Base-by-base conservation (phyloP, 768 basidiomycete species). In the Boletus subcaerulescens region DNA sequence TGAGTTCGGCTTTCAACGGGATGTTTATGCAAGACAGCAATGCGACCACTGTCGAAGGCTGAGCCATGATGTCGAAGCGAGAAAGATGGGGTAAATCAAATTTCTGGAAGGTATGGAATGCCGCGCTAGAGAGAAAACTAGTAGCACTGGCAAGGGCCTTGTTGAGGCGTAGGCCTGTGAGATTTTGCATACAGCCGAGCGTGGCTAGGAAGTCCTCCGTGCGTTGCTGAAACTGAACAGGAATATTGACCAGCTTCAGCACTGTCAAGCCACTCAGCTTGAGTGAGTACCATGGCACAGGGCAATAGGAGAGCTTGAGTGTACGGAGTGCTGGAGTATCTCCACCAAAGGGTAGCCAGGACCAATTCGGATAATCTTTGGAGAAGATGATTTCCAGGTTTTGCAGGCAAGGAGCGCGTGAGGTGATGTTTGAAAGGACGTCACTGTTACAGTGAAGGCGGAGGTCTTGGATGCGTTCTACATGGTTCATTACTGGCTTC, bases 81-180 rank as follows among this genome's bases (percentile, higher is more conserved):
- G 48, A 48, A 18, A 62, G 61, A 20, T 9, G 40, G 4, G 55
- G 46, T 26, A 62, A 36, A 11, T 17, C 3, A 33, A 46, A 24
- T 32, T 36, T 50, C 24, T 17, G 40, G 18, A 38, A 45, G 17
- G 13, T 10, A 9, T 32, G 2, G 22, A 11, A 35, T 3, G 15
- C 8, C 7, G 3, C 2, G 13, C 31, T 41, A 9, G 42, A 39
- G 20, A 36, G n/a, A 41, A 35, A 18, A 4, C 12, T 9, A 4
- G n/a, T 1, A 1, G 50, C 31, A 12, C 45, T 59, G 6, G 72
- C 65, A 13, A 76, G 60, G 14, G 64, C 61, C 45, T 67, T 36
- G 15, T 71, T 61, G 15, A 78, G 63, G 46, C 66, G 60, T 4
- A 78, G 67, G 17, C 58, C 55, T 45, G 64, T 65, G 3, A 78